These are phyloP conservation scores for Didymella glomerata DNA, from an alignment of 2,329 filamentous ascomycete genomes.

Conservation along the genomic window DNA sequence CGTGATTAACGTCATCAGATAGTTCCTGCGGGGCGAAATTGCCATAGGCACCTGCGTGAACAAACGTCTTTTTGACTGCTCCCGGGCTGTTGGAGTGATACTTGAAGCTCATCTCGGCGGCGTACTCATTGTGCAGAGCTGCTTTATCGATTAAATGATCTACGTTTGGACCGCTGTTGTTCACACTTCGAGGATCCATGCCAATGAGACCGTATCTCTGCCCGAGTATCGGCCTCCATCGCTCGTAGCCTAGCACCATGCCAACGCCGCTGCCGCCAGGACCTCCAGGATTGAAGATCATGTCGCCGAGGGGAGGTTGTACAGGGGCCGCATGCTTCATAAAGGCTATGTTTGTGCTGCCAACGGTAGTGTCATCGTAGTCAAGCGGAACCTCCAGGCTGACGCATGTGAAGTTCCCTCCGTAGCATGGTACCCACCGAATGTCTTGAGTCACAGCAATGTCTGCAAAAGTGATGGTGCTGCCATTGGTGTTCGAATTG, in stretches of 20 bases:
- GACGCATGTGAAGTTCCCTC: constrained; percentile 20
- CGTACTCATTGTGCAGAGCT: constrained; percentile 6
- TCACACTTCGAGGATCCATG: constrained; percentile 44
- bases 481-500: not conserved
- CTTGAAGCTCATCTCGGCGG: constrained; percentile 27
- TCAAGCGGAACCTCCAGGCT: constrained; percentile 32
- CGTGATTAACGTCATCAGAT: not conserved
- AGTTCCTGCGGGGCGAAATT: constrained; percentile 24
- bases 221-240: constrained; percentile 5
- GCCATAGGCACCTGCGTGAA: constrained; percentile 35
- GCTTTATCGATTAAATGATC: constrained; percentile 22
- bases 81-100: constrained; percentile 29
- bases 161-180: constrained; percentile 23
- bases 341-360: constrained; percentile 26
- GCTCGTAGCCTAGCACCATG: constrained; percentile 13
- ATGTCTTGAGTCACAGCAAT: not conserved
- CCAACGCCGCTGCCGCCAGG: constrained; percentile 47
- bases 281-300: constrained; percentile 31
- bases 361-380: constrained; percentile 24
- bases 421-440: constrained; percentile 20
- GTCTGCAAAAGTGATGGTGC: not conserved
- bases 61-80: constrained; percentile 43
- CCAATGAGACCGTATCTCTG: constrained; percentile 47
- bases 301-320: constrained; percentile 20
- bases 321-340: constrained; percentile 24